Conservation (phyloP, 176 grass and related monocot species). For the Triticum turgidum region DNA sequence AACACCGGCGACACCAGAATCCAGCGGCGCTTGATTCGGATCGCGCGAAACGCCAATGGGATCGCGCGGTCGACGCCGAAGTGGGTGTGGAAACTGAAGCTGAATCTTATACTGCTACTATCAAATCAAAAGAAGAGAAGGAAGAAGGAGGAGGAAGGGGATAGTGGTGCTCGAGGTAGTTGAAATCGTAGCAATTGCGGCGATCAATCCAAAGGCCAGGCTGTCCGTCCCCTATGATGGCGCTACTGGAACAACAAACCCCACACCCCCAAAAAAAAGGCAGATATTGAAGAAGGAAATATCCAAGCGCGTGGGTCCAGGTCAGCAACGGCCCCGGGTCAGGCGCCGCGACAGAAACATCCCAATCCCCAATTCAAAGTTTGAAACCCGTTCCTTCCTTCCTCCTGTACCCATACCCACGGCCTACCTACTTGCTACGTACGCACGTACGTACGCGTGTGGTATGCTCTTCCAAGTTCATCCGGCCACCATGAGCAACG, state of each 20-base stretch:
- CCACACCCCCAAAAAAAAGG: neutral
- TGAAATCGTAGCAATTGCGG: neutral
- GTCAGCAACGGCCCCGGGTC: neutral
- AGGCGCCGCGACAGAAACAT: constrained; percentile 1
- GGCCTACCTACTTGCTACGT: neutral
- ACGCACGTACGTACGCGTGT: neutral
- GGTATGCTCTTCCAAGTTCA: neutral
- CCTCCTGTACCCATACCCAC: neutral
- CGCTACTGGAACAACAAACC: neutral
- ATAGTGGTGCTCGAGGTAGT: neutral
- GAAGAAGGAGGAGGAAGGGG: neutral
- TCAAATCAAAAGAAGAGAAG: no score
- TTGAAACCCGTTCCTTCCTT: neutral
- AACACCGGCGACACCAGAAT: neutral
- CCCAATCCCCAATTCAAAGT: constrained; percentile 14
- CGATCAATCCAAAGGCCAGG: constrained; percentile 17
- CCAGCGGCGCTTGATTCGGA: neutral
- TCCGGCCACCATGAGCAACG: neutral
- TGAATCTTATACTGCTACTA: neutral
- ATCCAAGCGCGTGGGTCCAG: neutral
- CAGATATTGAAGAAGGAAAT: neutral
- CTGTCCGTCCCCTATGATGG: neutral
- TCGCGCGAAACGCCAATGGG: neutral
- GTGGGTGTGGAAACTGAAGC: neutral
- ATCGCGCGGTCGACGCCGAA: neutral